Evolutionary conservation across 176 grass and related monocot genomes (phyloP).

Genomic region (Oryza glaberrima): DNA sequence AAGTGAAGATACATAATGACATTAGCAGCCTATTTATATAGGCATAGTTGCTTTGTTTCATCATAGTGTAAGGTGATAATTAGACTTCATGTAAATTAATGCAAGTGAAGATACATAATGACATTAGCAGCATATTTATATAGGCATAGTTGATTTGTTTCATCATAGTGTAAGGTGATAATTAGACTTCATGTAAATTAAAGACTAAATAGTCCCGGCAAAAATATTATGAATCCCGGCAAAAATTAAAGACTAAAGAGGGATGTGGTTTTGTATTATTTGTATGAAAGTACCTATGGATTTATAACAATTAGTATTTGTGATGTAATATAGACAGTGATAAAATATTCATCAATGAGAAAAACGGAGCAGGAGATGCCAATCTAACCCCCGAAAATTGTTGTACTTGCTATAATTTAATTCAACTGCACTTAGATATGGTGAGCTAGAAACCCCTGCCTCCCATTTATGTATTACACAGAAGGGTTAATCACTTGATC

Average conservation of each 20-base stretch:
- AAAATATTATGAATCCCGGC: too few species aligned
- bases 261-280: not conserved
- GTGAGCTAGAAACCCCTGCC: not conserved
- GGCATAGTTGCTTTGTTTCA: not conserved
- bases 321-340: not conserved
- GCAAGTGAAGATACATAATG: not conserved
- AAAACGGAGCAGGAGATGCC: not conserved
- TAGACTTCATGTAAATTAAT: not conserved
- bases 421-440: not conserved
- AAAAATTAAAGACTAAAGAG: not conserved
- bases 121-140: not conserved
- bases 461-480: conserved; percentile 14
- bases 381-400: not conserved
- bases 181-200: not conserved
- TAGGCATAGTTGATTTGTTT: not conserved
- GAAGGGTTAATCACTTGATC: not conserved
- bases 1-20: not conserved
- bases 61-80: not conserved
- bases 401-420: not conserved
- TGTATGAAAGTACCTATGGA: not conserved
- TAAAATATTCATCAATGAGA: not conserved
- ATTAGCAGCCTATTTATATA: not conserved
- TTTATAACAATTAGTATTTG: not conserved
- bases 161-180: not conserved
- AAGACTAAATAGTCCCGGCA: too few species aligned